phyloP scores from a whole-genome alignment of 2,329 filamentous ascomycete species.

The Colletotrichum gigasporum region DNA sequence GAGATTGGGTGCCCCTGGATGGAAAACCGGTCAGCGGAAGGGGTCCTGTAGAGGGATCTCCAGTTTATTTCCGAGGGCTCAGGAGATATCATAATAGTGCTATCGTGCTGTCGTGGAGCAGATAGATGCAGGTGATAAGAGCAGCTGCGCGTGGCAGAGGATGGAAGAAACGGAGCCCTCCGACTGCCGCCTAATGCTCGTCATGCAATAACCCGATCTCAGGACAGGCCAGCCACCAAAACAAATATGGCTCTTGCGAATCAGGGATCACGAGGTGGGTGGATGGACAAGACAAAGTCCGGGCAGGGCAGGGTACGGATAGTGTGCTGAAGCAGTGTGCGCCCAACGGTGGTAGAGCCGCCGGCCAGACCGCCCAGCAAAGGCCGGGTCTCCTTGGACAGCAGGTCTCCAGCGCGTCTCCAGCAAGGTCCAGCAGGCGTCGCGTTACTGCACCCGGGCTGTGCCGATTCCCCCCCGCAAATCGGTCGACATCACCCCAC shows the following conservation, averaged over 20 bases:
- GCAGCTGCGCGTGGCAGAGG: neutral
- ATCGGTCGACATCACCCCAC: conserved; percentile 32
- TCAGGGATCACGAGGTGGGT: conserved; percentile 8
- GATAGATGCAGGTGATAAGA: neutral
- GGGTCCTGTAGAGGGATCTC: neutral
- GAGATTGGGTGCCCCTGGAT: neutral
- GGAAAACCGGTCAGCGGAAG: neutral
- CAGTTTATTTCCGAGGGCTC: neutral
- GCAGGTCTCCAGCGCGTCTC: neutral
- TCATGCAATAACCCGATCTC: neutral
- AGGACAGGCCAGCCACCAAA: neutral
- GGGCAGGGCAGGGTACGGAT: too few species aligned
- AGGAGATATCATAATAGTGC: conserved; percentile 8
- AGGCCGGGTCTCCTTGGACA: neutral
- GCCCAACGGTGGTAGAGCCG: too few species aligned
- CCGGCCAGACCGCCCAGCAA: neutral
- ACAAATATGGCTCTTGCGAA: too few species aligned
- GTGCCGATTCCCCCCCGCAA: conserved; percentile 28
- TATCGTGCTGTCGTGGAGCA: neutral
- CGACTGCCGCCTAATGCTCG: conserved; percentile 1
- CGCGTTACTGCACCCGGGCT: conserved; percentile 30
- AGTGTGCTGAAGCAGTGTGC: too few species aligned
- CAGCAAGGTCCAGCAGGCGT: neutral
- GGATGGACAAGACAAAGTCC: conserved; percentile 11
- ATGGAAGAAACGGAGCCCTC: conserved; percentile 10